A percentile compares a stretch with the other conserved stretches of the same genome.
Evolutionary conservation across 192 early-diverging fungal genomes (phyloP).

Genomic region (Coemansia sp.): DNA sequence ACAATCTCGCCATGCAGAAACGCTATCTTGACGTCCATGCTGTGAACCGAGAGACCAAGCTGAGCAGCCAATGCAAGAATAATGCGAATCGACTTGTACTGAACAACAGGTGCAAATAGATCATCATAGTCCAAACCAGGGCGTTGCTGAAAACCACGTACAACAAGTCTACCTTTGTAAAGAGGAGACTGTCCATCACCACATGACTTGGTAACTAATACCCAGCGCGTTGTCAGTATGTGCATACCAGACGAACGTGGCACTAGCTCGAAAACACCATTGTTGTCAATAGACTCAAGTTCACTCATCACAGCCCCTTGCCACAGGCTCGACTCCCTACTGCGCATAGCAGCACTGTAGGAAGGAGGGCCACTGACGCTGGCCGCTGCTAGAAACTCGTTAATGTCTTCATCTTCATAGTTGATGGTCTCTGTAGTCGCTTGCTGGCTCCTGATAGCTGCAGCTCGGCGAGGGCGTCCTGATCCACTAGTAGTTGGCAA

Average conservation of each 20-base stretch:
- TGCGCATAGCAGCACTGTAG: background rate
- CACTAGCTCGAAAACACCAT: constrained; percentile 1
- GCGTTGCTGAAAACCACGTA: background rate
- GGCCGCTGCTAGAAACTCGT: background rate
- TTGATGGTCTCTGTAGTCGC: background rate
- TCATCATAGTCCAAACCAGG: constrained; percentile 4
- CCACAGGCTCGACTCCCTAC: background rate
- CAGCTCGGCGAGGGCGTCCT: background rate
- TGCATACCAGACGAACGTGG: background rate
- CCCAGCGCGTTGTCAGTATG: constrained; percentile 1
- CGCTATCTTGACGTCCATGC: constrained; percentile 12
- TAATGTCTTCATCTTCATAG: background rate
- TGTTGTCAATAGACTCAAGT: constrained; percentile 16
- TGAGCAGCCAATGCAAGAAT: background rate
- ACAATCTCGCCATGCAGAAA: constrained; percentile 13
- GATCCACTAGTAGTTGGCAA: background rate
- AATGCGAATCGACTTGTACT: constrained; percentile 12
- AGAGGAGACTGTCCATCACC: constrained; percentile 2
- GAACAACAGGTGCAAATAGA: constrained; percentile 8
- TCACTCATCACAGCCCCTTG: background rate
- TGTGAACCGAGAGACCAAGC: background rate
- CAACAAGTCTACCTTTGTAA: constrained; percentile 7
- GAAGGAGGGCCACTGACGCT: constrained; percentile 2
- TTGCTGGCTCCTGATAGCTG: background rate
- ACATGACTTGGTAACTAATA: constrained; percentile 1